Percentiles rank a stretch among this genome's conserved stretches.
phyloP scores from a whole-genome alignment of 169 alveolate species.

The Babesia bigemina region DNA sequence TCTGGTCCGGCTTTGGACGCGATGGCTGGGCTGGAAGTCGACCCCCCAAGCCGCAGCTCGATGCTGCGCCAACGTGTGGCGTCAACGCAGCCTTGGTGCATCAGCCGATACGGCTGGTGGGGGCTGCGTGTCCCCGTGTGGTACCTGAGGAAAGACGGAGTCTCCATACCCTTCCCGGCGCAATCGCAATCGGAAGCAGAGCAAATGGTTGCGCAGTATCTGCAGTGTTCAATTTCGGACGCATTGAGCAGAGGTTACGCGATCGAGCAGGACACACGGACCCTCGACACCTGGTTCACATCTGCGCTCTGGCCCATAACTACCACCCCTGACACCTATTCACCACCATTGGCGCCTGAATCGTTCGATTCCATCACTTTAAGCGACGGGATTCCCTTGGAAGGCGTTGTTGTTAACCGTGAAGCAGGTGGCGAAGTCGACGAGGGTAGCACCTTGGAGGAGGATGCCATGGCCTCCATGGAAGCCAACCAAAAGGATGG shows the following conservation, averaged over 20 bases:
- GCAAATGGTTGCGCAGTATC: background rate
- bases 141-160: constrained; percentile 10
- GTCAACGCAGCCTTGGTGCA: constrained; percentile 46
- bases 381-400: background rate
- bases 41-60: constrained; percentile 37
- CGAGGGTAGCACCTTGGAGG: too few species aligned
- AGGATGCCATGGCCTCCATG: too few species aligned
- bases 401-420: background rate
- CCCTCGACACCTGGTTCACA: constrained; percentile 65
- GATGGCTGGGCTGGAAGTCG: constrained; percentile 23
- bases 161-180: constrained; percentile 6
- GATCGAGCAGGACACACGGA: constrained; percentile 25
- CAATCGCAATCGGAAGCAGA: constrained; percentile 18
- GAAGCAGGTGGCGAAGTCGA: background rate
- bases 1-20: constrained; percentile 10
- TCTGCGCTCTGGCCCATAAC: constrained; percentile 65
- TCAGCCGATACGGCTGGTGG: constrained; percentile 67
- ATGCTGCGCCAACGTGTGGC: constrained; percentile 31
- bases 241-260: constrained; percentile 13
- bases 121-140: constrained; percentile 48
- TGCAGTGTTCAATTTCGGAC: background rate
- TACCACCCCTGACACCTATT: background rate
- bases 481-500: too few species aligned
- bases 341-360: background rate
- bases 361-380: too few species aligned